Evolutionary conservation across 768 basidiomycete genomes (phyloP), one percentile per base, ranked within the genome.

Genomic region (Panus rudis): DNA sequence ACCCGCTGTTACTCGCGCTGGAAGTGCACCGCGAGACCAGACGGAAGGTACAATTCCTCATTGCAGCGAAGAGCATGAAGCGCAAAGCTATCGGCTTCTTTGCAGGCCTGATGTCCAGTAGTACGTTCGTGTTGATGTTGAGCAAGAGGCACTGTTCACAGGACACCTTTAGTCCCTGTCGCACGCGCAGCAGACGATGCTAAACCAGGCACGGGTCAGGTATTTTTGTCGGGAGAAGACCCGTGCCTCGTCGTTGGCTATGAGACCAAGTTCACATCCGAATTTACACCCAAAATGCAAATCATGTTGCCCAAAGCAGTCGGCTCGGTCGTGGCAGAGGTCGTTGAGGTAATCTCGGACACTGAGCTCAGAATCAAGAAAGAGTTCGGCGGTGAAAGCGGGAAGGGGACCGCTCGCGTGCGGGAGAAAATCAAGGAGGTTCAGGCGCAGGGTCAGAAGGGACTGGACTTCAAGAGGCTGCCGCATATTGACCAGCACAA

Each of bases 401-500:
- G 84, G 19, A 84, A 87, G 58, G 79, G 76, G 31, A 85, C 84
- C 0, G 54, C 69, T 2, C 78, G 75, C 30, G 68, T 85, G 37
- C 74, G 79, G 43, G 87, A 91, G 52, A 80, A 79, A 59, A 50
- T 79, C 39, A 68, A 72, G 26, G 84, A 90, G 56, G 55, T 74
- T 26, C 70, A 72, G 45, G 65, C 66, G 37, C 65, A 76, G 34
- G 80, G 81, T 8, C 52, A 69, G 27, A 60, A 57, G 20, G 92
- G 93, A 0, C 49, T 94, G 37, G 69, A 80, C 13, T 97, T 81
- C 73, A 92, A 92, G 64, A 71, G 69, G 28, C 63, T 98, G 45
- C 92, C 93, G 1, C 83, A 83, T 58, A 79, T 99, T 48, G 88
- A 99, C 66, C 96, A 98, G 59, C 79, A 86, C 49, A 79, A 89